Evolutionary conservation across 768 basidiomycete species (phyloP).

Genomic region (Lentinula aciculospora): DNA sequence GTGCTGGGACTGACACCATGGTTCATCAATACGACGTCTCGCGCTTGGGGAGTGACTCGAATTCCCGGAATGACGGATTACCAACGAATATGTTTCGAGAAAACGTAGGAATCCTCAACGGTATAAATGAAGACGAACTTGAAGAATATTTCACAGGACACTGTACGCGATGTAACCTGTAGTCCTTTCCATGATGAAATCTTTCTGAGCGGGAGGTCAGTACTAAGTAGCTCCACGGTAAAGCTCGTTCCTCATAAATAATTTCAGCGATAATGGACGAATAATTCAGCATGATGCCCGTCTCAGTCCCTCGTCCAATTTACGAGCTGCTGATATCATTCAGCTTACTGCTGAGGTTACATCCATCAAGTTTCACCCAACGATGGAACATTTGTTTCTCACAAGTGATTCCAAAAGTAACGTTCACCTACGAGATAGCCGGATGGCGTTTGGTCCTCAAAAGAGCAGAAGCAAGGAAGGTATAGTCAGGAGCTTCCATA

Average conservation of each 20-base stretch:
- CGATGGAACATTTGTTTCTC: conserved; percentile 61
- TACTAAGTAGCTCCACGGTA: not conserved
- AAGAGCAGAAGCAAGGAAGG: conserved; percentile 40
- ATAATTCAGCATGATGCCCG: conserved; percentile 61
- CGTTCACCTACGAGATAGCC: conserved; percentile 62
- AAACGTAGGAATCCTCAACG: conserved; percentile 1
- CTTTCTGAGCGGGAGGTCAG: conserved; percentile 65
- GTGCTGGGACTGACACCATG: conserved; percentile 49
- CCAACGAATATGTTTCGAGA: conserved; percentile 4
- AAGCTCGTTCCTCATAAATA: not conserved
- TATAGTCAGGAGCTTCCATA: conserved; percentile 33
- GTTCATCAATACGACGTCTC: conserved; percentile 52
- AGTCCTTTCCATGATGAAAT: conserved; percentile 66
- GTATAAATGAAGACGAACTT: conserved; percentile 9
- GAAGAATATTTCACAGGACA: conserved; percentile 38
- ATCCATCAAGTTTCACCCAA: conserved; percentile 62
- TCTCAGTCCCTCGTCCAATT: conserved; percentile 19
- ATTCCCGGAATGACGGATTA: not conserved
- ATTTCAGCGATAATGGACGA: conserved; percentile 61
- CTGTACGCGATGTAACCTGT: conserved; percentile 57
- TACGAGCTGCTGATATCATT: conserved; percentile 43
- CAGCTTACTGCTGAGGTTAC: conserved; percentile 54
- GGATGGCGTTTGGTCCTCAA: conserved; percentile 67
- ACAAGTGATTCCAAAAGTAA: conserved; percentile 55
- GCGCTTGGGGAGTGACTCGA: conserved; percentile 21